Percentiles rank a stretch among this genome's conserved stretches.
phyloP scores from a whole-genome alignment of 768 basidiomycete genomes.

The Coprinellus micaceus region DNA sequence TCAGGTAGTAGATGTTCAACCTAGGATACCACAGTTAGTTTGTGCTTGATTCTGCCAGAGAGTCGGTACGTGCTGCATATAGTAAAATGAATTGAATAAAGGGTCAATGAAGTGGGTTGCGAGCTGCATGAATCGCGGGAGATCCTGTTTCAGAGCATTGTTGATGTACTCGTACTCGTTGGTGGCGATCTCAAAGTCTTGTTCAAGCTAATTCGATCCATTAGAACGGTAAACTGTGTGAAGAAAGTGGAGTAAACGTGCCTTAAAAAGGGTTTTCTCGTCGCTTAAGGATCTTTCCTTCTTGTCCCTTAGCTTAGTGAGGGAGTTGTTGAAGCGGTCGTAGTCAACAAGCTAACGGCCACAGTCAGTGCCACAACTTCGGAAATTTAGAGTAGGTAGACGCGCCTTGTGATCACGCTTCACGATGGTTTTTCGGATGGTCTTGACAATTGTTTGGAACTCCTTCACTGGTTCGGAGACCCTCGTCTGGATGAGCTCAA shows the following conservation, averaged over 20 bases:
- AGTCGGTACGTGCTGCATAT: slow-evolving; percentile 82
- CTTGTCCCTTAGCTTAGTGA: slow-evolving; percentile 95
- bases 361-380: neutral
- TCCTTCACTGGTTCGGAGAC: slow-evolving; percentile 87
- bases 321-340: slow-evolving; percentile 93
- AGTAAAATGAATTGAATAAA: slow-evolving; percentile 97
- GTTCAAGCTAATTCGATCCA: slow-evolving; percentile 67
- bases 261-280: slow-evolving; percentile 97
- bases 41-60: neutral
- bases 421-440: slow-evolving; percentile 88
- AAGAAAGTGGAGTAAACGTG: slow-evolving; percentile 26
- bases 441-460: slow-evolving; percentile 79
- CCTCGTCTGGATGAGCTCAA: slow-evolving; percentile 89
- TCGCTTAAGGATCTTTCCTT: slow-evolving; percentile 95
- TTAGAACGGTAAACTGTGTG: neutral
- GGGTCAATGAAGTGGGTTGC: slow-evolving; percentile 91
- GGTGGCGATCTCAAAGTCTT: slow-evolving; percentile 91
- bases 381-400: neutral
- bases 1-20: slow-evolving; percentile 89
- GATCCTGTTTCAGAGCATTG: slow-evolving; percentile 81
- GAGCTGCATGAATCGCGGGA: slow-evolving; percentile 89
- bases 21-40: slow-evolving; percentile 35
- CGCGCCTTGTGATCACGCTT: slow-evolving; percentile 94
- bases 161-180: slow-evolving; percentile 95
- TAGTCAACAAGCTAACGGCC: slow-evolving; percentile 73